Base-by-base conservation (phyloP, 805 yeast species). In the Kodamaea lidongshanica region DNA sequence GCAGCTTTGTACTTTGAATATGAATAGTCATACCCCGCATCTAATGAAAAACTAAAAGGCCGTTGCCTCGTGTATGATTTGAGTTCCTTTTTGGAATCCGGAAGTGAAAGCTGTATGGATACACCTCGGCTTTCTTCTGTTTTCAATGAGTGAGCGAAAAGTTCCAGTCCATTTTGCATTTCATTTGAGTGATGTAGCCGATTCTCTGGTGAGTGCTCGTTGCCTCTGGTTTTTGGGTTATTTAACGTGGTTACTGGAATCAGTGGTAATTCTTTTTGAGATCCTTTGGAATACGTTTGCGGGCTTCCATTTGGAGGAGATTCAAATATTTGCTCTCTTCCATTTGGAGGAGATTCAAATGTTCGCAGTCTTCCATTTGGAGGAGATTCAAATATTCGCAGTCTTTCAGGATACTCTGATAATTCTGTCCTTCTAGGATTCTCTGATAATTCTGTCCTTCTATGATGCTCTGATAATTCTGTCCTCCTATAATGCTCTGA, bases 41-140 rank as follows among this genome's bases (percentile, higher is more conserved):
- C 63, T 13, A 57, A 40, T 33, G 54, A 45, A 26, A 33, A 46
- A 29, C 52, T 50, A 33, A 44, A 50, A 2, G 60, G 60, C 19
- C 51, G 34, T 35, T 53, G 55, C 26, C 51, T 37, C 3, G 52
- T 52, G 18, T 34, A 27, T 7, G 35, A 32, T 25, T 40, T 42
- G 26, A 52, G 23, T 13, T 41, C 50, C 3, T 16, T 32, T 25
- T 32, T 37, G 5, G 38, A 36, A 6, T 34, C 33, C 11, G 22
- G 12, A 19, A 31, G 29, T 2, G 34, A 31, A 7, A 31, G 24
- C 24, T 23, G 21, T 19, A 19, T 19, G 9, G 6, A 12, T 19
- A 19, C 21, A 8, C n/a, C 21, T 19, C 10, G 10, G 8, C 21
- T 19, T n/a, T 8, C n/a, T n/a, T 19, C 21, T 19, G 8, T n/a